Conservation (phyloP, 2,329 filamentous ascomycete species). For the Magnaporthiopsis rhizophila region DNA sequence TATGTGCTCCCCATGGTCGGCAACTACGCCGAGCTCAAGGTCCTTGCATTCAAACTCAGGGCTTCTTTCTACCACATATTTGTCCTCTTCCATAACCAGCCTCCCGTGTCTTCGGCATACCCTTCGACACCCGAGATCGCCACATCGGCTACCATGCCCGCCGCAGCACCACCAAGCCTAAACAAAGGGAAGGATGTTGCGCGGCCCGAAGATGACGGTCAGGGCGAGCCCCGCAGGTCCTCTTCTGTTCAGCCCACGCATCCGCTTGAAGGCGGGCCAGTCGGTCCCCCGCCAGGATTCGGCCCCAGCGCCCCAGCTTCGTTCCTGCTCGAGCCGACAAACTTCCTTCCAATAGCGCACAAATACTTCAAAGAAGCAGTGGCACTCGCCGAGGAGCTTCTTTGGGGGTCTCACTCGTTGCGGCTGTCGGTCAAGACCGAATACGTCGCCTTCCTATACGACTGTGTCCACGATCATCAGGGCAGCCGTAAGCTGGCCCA, state of each 20-base stretch:
- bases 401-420: slow-evolving; percentile 84
- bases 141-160: not conserved
- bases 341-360: slow-evolving; percentile 79
- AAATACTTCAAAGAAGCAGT: slow-evolving; percentile 74
- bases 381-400: slow-evolving; percentile 61
- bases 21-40: slow-evolving; percentile 74
- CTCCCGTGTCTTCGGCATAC: slow-evolving; percentile 59
- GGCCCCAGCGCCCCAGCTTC: slow-evolving; percentile 46
- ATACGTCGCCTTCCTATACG: slow-evolving; percentile 87
- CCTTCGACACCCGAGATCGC: slow-evolving; percentile 38
- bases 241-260: slow-evolving; percentile 40
- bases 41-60: slow-evolving; percentile 82
- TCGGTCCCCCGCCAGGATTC: slow-evolving; percentile 49
- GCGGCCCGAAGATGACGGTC: slow-evolving; percentile 24
- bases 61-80: slow-evolving; percentile 97
- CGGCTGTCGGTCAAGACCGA: slow-evolving; percentile 87
- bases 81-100: slow-evolving; percentile 90
- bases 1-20: slow-evolving; percentile 81
- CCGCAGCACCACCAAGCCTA: not conserved
- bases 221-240: slow-evolving; percentile 24
- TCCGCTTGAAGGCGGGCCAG: slow-evolving; percentile 49
- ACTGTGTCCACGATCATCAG: slow-evolving; percentile 78
- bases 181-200: not conserved
- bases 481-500: slow-evolving; percentile 70
- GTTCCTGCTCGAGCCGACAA: slow-evolving; percentile 68